Evolutionary conservation across 23 red algal species (phyloP).

Genomic region (Gracilaria caudata): DNA sequence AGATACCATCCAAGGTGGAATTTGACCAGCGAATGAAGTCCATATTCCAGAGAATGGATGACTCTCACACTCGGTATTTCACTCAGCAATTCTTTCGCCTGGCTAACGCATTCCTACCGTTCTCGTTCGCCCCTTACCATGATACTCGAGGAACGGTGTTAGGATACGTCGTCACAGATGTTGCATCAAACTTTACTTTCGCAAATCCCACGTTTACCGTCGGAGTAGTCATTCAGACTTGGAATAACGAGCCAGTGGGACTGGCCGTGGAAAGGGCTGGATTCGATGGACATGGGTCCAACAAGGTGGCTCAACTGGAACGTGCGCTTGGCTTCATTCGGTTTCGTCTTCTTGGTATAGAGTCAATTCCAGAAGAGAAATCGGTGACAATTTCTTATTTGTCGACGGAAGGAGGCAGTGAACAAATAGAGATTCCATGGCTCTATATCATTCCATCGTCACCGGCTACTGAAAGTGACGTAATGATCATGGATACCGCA

Average conservation of each 20-base stretch:
- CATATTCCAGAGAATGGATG: slow-evolving; percentile 13
- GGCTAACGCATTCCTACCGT: not conserved
- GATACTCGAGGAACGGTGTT: not conserved
- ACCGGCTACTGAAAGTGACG: not conserved
- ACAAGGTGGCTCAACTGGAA: not conserved
- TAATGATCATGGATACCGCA: not conserved
- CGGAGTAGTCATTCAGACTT: not conserved
- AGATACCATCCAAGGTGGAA: slow-evolving; percentile 13
- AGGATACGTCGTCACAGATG: not conserved
- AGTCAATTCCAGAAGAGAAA: not conserved
- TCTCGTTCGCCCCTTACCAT: not conserved
- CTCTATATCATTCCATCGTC: not conserved
- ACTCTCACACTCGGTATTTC: slow-evolving; percentile 20
- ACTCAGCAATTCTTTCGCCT: not conserved
- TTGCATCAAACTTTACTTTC: not conserved
- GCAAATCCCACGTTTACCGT: slow-evolving; percentile 1
- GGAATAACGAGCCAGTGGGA: not conserved
- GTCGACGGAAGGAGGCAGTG: not conserved
- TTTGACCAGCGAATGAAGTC: slow-evolving; percentile 8
- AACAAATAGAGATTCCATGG: slow-evolving; percentile 12
- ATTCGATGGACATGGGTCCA: not conserved
- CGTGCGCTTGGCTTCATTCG: not conserved
- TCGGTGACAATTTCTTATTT: not conserved
- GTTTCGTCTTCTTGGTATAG: not conserved
- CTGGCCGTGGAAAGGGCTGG: not conserved